phyloP scores from a whole-genome alignment of 2,329 filamentous ascomycete species.

The Sporothrix sp. region DNA sequence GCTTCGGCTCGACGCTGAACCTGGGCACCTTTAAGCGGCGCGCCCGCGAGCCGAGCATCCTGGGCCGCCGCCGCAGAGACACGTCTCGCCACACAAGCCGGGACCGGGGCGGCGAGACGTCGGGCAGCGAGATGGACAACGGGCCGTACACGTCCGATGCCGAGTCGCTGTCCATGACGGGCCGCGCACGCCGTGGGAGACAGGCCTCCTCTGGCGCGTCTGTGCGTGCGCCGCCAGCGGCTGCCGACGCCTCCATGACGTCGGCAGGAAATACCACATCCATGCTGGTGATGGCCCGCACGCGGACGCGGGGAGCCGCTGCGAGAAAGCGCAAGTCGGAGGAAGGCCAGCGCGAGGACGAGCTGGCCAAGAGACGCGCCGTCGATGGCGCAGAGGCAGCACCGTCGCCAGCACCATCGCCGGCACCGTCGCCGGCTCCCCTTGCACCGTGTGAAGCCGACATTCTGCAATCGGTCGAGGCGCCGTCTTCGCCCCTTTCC shows the following conservation, averaged over 20 bases:
- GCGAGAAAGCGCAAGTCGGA: constrained; percentile 18
- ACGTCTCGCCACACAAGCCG: constrained; percentile 28
- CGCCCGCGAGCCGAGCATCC: constrained; percentile 50
- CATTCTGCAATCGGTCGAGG: constrained; percentile 21
- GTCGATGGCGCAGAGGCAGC: background rate
- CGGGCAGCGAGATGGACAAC: constrained; percentile 13
- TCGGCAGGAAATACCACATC: constrained; percentile 12
- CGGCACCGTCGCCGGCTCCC: background rate
- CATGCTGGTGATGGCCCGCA: constrained; percentile 11
- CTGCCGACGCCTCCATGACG: constrained; percentile 8
- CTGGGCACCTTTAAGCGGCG: constrained; percentile 49
- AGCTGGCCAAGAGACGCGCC: constrained; percentile 13
- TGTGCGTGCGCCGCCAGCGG: background rate
- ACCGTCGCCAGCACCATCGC: background rate
- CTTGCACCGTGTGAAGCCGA: background rate
- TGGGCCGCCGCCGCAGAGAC: constrained; percentile 38
- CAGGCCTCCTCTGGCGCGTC: background rate
- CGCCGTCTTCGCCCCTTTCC: constrained; percentile 28
- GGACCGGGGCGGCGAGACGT: constrained; percentile 15
- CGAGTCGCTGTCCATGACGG: constrained; percentile 2
- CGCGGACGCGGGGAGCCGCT: background rate
- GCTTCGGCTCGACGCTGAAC: constrained; percentile 42
- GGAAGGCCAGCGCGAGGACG: constrained; percentile 12
- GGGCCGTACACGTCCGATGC: constrained; percentile 6
- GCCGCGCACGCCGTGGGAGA: background rate